Evolutionary conservation across 2,329 filamentous ascomycete genomes (phyloP), one percentile per base, ranked within the genome.

Genomic region (Sclerotinia minor): DNA sequence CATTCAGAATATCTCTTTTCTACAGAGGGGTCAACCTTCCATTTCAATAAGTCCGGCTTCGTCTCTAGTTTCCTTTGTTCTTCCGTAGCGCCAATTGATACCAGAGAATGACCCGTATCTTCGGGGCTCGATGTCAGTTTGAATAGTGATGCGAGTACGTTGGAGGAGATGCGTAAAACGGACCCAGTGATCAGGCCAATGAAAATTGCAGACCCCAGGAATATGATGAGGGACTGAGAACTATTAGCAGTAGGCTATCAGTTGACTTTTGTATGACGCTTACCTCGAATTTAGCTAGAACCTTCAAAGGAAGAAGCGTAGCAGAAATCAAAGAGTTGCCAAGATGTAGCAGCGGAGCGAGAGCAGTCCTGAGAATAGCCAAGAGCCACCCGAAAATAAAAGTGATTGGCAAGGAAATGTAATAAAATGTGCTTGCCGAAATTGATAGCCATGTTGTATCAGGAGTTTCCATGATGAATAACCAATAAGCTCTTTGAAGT

Each of bases 131-230:
- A 44, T 19, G 78, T 77, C 71, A 85, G 78, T 66, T 80, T 79
- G 68, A 88, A 80, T 2, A 82, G 72, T 1, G 85, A 81, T 6
- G 84, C 82, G 64, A 91, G 77, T 68, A 84, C 75, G 67, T 80
- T 81, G 68, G 87, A 89, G 24, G 82, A 81, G 65, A 86, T 78
- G 74, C 86, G 83, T 54, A 93, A 77, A 24, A 85, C 71, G 63
- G 87, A 77, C 64, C 90, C 91, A 38, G 87, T 80, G 15, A 86
- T 63, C 64, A 88, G 79, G n/a, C 92, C 92, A 64, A 92, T 82
- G 24, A 91, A 78, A 44, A 85, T 83, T 9, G 91, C 92, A 32
- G 87, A 83, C 60, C 87, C 87, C 58, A 93, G 81, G 74, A 83
- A 89, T 74, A 76, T 73, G 65, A 78, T 77, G 26, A 81, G 68